phyloP scores from a whole-genome alignment of 495 filamentous ascomycete species.

The Pseudomonodictys pantanalensis region DNA sequence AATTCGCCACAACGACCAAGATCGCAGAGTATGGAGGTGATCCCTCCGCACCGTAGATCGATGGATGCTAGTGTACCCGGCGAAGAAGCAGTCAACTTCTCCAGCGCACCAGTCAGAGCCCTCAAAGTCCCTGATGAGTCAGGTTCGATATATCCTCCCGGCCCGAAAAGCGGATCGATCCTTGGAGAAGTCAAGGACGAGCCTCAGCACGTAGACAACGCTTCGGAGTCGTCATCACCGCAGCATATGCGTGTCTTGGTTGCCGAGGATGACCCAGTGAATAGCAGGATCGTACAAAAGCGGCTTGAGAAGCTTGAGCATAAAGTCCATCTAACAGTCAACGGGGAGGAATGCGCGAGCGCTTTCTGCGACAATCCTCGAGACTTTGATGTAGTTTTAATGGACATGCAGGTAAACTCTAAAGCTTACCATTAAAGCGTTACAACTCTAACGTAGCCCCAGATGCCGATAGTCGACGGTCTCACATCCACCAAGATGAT shows the following conservation, averaged over 20 bases:
- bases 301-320: constrained; percentile 78
- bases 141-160: not conserved
- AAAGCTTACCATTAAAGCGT: not conserved
- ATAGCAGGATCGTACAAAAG: constrained; percentile 83
- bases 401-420: constrained; percentile 81
- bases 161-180: constrained; percentile 1
- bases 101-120: constrained; percentile 45
- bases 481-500: constrained; percentile 81
- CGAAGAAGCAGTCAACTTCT: constrained; percentile 43
- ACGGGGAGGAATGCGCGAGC: constrained; percentile 82
- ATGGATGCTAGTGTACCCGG: constrained; percentile 39
- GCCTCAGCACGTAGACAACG: not conserved
- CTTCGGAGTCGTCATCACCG: constrained; percentile 15
- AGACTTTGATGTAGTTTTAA: constrained; percentile 79
- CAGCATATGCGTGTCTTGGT: constrained; percentile 66
- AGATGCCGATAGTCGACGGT: constrained; percentile 96
- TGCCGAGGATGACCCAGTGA: constrained; percentile 92
- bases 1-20: constrained; percentile 5
- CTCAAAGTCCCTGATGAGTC: constrained; percentile 44
- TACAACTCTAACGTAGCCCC: constrained; percentile 1
- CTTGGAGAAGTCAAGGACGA: constrained; percentile 20
- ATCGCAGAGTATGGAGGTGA: constrained; percentile 18
- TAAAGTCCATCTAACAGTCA: constrained; percentile 66
- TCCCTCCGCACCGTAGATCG: constrained; percentile 34
- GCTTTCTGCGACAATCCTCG: constrained; percentile 58